Evolutionary conservation across 306 rosid genomes (phyloP).

Genomic region (Dalbergia oliveri): DNA sequence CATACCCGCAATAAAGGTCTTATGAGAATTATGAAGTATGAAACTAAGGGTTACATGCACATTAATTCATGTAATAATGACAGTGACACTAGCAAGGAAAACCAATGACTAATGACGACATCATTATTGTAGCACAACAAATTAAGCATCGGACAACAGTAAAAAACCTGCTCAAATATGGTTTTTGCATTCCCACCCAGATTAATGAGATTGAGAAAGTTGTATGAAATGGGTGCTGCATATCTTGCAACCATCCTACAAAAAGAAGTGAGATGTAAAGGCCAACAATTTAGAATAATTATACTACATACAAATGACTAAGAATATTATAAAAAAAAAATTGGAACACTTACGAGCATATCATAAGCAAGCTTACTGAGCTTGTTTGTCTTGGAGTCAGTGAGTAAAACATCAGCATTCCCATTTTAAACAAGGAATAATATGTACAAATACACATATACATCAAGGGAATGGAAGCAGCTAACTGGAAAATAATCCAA

Average conservation of each 20-base stretch:
- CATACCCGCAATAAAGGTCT: no score
- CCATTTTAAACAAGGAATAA: conserved; percentile 92
- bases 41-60: not conserved
- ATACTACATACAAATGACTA: not conserved
- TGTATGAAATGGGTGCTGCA: conserved; percentile 95
- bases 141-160: conserved; percentile 28
- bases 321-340: not conserved
- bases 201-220: conserved; percentile 93
- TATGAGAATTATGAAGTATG: not conserved
- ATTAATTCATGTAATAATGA: conserved; percentile 8
- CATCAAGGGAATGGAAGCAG: conserved; percentile 91
- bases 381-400: conserved; percentile 95
- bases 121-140: conserved; percentile 29
- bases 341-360: conserved; percentile 83
- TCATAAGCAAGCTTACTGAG: conserved; percentile 96
- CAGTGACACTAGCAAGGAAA: conserved; percentile 5
- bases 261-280: conserved; percentile 34
- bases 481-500: conserved; percentile 63
- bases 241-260: conserved; percentile 95
- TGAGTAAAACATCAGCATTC: conserved; percentile 90
- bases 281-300: conserved; percentile 25
- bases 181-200: conserved; percentile 63
- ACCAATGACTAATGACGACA: conserved; percentile 17
- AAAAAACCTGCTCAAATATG: conserved; percentile 78
- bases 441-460: conserved; percentile 97